A percentile compares a stretch with the other conserved stretches of the same genome.
phyloP scores from a whole-genome alignment of 1,284 basidiomycete species.

The Coniferiporia weirii region DNA sequence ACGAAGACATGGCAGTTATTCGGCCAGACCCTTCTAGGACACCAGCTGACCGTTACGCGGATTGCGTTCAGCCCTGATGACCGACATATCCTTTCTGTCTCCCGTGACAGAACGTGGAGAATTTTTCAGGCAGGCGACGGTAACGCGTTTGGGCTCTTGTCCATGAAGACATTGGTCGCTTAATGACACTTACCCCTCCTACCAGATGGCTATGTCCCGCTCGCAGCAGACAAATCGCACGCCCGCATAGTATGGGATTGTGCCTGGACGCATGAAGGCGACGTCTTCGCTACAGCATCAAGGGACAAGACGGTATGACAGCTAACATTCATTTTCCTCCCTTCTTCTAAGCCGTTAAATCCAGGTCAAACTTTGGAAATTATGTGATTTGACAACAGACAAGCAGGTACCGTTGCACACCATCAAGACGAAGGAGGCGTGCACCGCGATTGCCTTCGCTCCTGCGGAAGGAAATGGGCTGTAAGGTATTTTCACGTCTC shows the following conservation, averaged over 20 bases:
- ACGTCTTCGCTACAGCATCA: conserved; percentile 88
- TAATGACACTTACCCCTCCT: conserved; percentile 1
- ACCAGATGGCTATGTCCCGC: conserved; percentile 49
- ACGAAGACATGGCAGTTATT: conserved; percentile 64
- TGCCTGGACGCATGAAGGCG: conserved; percentile 70
- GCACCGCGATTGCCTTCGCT: conserved; percentile 67
- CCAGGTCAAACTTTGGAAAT: conserved; percentile 72
- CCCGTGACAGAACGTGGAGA: conserved; percentile 90
- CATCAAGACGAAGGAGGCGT: conserved; percentile 57
- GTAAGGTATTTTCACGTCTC: conserved; percentile 29
- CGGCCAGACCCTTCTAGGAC: conserved; percentile 74
- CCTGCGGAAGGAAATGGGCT: conserved; percentile 32
- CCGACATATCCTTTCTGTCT: conserved; percentile 73
- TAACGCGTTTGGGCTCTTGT: not conserved
- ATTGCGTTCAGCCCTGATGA: conserved; percentile 89
- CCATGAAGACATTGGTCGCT: not conserved
- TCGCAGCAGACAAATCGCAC: conserved; percentile 79
- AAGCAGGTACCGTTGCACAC: conserved; percentile 51
- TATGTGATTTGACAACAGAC: conserved; percentile 23
- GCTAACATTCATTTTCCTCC: not conserved
- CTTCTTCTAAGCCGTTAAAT: not conserved
- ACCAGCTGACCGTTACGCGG: conserved; percentile 85
- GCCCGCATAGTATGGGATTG: conserved; percentile 95
- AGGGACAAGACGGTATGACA: conserved; percentile 83
- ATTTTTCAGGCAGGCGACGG: conserved; percentile 51